These are phyloP conservation scores for Kuraishia cidri DNA, from an alignment of 805 yeast genomes.

Conservation along the genomic window DNA sequence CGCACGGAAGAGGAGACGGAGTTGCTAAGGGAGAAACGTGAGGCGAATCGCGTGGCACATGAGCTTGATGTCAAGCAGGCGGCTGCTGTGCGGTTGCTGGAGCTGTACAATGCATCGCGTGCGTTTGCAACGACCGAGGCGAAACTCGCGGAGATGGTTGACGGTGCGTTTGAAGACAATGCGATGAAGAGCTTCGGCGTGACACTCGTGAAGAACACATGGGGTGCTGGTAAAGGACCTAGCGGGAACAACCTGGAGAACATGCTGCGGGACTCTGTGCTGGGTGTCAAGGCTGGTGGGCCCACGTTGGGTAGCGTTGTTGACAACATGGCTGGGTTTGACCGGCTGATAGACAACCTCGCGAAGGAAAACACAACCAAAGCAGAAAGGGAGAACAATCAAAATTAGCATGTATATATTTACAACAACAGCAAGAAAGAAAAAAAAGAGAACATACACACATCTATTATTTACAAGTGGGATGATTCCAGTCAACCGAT, in stretches of 20 bases:
- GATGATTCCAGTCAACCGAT: no score
- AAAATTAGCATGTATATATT: neutral
- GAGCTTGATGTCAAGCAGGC: slow-evolving; percentile 44
- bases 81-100: slow-evolving; percentile 50
- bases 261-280: slow-evolving; percentile 15
- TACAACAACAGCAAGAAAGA: neutral
- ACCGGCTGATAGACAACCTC: neutral
- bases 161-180: slow-evolving; percentile 38
- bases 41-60: slow-evolving; percentile 51
- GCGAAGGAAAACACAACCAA: neutral
- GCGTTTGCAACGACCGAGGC: slow-evolving; percentile 67
- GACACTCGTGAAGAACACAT: slow-evolving; percentile 2
- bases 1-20: slow-evolving; percentile 66
- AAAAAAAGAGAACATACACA: neutral
- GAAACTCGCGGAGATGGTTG: slow-evolving; percentile 49
- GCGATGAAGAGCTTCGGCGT: slow-evolving; percentile 17
- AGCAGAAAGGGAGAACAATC: neutral
- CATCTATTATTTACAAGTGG: slow-evolving; percentile 13
- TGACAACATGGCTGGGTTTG: slow-evolving; percentile 18
- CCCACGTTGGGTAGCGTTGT: slow-evolving; percentile 21
- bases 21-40: slow-evolving; percentile 47
- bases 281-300: slow-evolving; percentile 14
- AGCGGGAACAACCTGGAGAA: slow-evolving; percentile 12
- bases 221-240: neutral
- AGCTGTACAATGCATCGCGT: slow-evolving; percentile 62